phyloP scores from a whole-genome alignment of 2,329 filamentous ascomycete genomes.

The Penicillium janthinellum region DNA sequence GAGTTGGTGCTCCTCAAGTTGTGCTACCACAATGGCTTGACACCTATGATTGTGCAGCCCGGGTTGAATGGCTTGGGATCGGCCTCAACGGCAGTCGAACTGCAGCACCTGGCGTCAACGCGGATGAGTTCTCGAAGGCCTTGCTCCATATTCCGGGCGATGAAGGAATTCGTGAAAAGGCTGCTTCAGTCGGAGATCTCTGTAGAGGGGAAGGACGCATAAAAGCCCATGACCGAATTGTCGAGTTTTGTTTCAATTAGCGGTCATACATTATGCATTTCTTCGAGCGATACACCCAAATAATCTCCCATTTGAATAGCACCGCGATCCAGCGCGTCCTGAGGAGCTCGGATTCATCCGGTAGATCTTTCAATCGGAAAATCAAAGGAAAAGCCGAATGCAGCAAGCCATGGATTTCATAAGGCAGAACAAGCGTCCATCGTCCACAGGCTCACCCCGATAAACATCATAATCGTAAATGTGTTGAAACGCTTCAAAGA shows the following conservation, averaged over 20 bases:
- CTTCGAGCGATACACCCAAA: not conserved
- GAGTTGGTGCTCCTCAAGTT: constrained; percentile 50
- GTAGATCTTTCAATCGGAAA: not conserved
- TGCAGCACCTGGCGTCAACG: constrained; percentile 33
- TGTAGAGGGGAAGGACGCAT: constrained; percentile 21
- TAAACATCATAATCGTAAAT: not conserved
- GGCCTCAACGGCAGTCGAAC: constrained; percentile 45
- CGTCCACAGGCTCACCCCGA: not conserved
- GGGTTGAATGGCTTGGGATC: constrained; percentile 47
- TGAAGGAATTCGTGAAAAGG: constrained; percentile 14
- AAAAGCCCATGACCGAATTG: constrained; percentile 25
- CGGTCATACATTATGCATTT: not conserved
- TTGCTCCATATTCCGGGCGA: constrained; percentile 17
- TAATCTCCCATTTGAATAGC: not conserved
- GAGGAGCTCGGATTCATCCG: not conserved
- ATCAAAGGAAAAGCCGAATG: not conserved
- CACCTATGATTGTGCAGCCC: constrained; percentile 49
- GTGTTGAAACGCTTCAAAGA: not conserved
- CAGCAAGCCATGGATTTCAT: not conserved
- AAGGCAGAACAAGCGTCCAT: not conserved
- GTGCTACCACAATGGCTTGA: constrained; percentile 53
- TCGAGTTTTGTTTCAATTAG: constrained; percentile 14
- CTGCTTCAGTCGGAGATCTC: constrained; percentile 14
- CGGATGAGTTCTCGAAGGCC: constrained; percentile 18
- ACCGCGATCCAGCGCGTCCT: not conserved